Evolutionary conservation across 805 yeast genomes (phyloP).

Genomic region (Yarrowia hollandica): DNA sequence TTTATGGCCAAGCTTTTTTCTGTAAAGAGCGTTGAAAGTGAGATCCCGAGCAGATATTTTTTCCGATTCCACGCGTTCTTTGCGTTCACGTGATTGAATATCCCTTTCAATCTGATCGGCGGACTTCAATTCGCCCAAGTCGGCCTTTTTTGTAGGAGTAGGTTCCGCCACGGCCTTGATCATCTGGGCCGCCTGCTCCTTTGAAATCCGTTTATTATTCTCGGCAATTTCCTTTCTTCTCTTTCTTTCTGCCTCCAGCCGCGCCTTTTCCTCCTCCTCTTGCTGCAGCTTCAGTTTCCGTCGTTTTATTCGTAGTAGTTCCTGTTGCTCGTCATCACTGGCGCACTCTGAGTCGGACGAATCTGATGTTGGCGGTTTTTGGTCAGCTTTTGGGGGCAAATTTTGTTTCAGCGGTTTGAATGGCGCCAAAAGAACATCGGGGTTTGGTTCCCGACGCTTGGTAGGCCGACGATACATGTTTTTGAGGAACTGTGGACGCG

Average conservation of each 20-base stretch:
- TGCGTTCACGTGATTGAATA: neutral
- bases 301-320: slow-evolving; percentile 8
- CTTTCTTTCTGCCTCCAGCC: neutral
- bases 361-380: neutral
- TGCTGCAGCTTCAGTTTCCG: slow-evolving; percentile 4
- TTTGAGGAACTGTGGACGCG: neutral
- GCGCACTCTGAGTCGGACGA: slow-evolving; percentile 4
- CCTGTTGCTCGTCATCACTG: slow-evolving; percentile 15
- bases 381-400: neutral
- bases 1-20: slow-evolving; percentile 56
- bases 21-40: slow-evolving; percentile 51
- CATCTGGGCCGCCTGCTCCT: neutral
- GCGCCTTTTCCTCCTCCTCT: neutral
- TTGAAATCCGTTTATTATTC: neutral
- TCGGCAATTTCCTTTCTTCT: neutral
- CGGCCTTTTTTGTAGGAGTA: neutral
- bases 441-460: slow-evolving; percentile 5
- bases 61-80: slow-evolving; percentile 6
- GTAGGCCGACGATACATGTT: slow-evolving; percentile 4
- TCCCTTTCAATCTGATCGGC: slow-evolving; percentile 20
- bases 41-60: slow-evolving; percentile 1
- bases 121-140: neutral
- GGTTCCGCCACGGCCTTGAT: slow-evolving; percentile 5
- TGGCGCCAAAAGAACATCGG: slow-evolving; percentile 14
- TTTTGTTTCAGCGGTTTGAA: slow-evolving; percentile 17